phyloP scores from a whole-genome alignment of 495 filamentous ascomycete genomes.

The Margaritispora aquatica region DNA sequence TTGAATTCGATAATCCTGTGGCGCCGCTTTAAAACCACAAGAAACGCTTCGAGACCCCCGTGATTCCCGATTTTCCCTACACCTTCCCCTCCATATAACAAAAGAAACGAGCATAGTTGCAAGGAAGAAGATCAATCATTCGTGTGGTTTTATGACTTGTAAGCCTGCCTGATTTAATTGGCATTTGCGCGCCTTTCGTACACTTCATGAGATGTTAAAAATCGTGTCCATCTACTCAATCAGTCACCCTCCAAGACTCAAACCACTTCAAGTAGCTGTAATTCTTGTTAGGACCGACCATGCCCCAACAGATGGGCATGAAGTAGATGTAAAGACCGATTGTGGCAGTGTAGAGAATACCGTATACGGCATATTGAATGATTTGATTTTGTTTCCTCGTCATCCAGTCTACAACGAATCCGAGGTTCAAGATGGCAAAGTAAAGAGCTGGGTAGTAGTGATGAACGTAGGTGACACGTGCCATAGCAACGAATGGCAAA shows the following conservation, averaged over 20 bases:
- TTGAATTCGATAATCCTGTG: conserved; percentile 13
- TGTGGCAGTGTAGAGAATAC: conserved; percentile 60
- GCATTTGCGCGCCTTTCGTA: neutral
- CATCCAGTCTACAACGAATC: conserved; percentile 84
- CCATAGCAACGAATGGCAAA: conserved; percentile 93
- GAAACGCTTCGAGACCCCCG: neutral
- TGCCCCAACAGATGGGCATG: conserved; percentile 93
- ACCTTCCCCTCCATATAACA: conserved; percentile 9
- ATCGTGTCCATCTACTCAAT: neutral
- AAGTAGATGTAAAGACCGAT: conserved; percentile 84
- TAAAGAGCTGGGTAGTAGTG: conserved; percentile 99
- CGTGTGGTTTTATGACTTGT: neutral
- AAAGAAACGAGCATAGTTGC: conserved; percentile 7
- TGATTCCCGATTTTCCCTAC: conserved; percentile 1
- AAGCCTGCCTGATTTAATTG: neutral
- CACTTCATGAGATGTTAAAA: neutral
- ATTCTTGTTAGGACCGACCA: conserved; percentile 76
- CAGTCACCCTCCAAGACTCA: conserved; percentile 59
- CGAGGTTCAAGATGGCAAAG: conserved; percentile 85
- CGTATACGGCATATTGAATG: conserved; percentile 58
- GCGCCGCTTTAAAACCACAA: conserved; percentile 14
- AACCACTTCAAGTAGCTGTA: conserved; percentile 95
- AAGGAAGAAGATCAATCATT: neutral
- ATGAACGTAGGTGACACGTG: conserved; percentile 96
- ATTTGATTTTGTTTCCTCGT: conserved; percentile 54